Evolutionary conservation across 2,329 filamentous ascomycete genomes (phyloP), one percentile per base, ranked within the genome.

Genomic region (Trichophyton rubrum): DNA sequence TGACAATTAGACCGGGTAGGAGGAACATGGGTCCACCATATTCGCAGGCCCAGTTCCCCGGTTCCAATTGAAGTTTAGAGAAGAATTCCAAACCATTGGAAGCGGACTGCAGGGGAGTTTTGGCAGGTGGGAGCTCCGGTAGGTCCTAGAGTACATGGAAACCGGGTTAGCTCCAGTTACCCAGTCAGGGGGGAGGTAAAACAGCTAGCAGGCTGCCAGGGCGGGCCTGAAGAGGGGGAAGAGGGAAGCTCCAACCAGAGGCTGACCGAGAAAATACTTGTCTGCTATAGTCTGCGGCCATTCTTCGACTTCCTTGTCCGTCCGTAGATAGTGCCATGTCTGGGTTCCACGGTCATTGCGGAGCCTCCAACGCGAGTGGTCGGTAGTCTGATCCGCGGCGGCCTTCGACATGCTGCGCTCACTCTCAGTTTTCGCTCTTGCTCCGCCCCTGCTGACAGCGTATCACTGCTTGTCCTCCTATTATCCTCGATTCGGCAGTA

Each of bases 11-110:
- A 51, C 92, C 89, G 0, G 92, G 90, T 1, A 97, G 79, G 43
- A 97, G 82, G 70, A 99, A 99, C 89, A 96, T 92, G 3, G 93
- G 93, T 0, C 93, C 93, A 60, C 93, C 93, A 76, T 99, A 99
- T 72, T 99, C 93, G 76, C 92, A 97, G 3, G 81, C 93, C 93
- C 93, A 99, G 70, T 96, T 89, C 3, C 93, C 93, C 0, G 89
- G 87, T 13, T 87, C 85, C 1, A 96, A 80, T 72, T 99, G 93
- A 24, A 97, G 82, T 64, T 92, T 83, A 61, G 91, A 88, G 77
- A 95, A 96, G 78, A 96, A 97, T 2, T 82, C 78, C 59, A 97
- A 80, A 41, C 87, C 90, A 75, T 99, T 99, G 62, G 81, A 79
- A 2, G 89, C 90, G 3, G 89, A 80, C 65, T 93, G 83, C 61